phyloP scores from a whole-genome alignment of 345 rosid species.

The Eucalyptus tenuipes region DNA sequence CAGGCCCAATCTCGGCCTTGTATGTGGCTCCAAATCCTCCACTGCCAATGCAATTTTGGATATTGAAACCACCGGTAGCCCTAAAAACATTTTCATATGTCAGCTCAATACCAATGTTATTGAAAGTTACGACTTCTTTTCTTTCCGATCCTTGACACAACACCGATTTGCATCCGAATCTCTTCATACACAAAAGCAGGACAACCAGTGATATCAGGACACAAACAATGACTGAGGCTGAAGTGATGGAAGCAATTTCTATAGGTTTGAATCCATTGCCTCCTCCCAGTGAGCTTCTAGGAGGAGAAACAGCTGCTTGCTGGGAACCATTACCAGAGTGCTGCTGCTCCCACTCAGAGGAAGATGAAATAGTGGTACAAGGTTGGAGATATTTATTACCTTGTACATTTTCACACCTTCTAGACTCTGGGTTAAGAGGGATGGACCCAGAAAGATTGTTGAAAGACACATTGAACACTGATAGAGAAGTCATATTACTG shows the following conservation, averaged over 20 bases:
- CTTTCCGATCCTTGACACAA: constrained; percentile 15
- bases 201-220: constrained; percentile 16
- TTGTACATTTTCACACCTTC: constrained; percentile 15
- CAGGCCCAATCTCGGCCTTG: constrained; percentile 36
- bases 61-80: constrained; percentile 35
- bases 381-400: constrained; percentile 31
- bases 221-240: constrained; percentile 15
- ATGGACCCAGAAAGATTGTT: constrained; percentile 39
- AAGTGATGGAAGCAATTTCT: constrained; percentile 26
- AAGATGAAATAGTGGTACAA: constrained; percentile 7
- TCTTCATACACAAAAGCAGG: constrained; percentile 21
- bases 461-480: constrained; percentile 37
- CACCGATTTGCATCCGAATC: constrained; percentile 13
- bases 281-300: constrained; percentile 3
- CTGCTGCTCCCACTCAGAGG: constrained; percentile 17
- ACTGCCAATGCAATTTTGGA: constrained; percentile 37
- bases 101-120: constrained; percentile 20
- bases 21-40: constrained; percentile 50
- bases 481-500: constrained; percentile 14
- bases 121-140: constrained; percentile 31
- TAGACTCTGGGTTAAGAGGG: constrained; percentile 11
- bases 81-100: constrained; percentile 39
- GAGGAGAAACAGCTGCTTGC: constrained; percentile 11
- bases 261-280: constrained; percentile 13
- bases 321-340: constrained; percentile 19